These are phyloP conservation scores for Xanthoparmelia taractica DNA, from an alignment of 495 filamentous ascomycete genomes.

Conservation along the genomic window DNA sequence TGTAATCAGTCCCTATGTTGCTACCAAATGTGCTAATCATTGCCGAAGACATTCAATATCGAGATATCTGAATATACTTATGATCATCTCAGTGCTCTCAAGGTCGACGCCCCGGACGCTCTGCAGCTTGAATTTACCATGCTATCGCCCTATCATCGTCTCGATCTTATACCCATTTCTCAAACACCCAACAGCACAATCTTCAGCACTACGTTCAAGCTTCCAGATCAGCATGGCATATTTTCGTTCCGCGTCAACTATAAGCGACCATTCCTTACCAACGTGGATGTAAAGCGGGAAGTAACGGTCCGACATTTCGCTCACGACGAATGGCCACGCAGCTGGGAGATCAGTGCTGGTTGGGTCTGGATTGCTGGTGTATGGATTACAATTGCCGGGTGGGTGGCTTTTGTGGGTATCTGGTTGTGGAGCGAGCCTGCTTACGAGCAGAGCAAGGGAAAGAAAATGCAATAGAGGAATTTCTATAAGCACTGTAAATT, in stretches of 20 bases:
- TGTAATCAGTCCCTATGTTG: constrained; percentile 27
- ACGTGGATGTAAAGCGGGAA: constrained; percentile 87
- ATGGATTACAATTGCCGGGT: constrained; percentile 72
- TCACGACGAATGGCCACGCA: constrained; percentile 91
- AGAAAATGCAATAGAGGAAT: constrained; percentile 23
- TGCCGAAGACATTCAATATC: constrained; percentile 68
- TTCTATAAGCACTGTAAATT: constrained; percentile 89
- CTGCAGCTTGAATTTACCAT: constrained; percentile 96
- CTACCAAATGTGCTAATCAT: constrained; percentile 26
- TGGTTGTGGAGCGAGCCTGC: constrained; percentile 83
- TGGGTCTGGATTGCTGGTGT: constrained; percentile 96
- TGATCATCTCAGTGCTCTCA: constrained; percentile 66
- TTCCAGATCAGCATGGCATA: constrained; percentile 95
- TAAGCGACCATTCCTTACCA: constrained; percentile 84
- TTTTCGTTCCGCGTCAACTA: constrained; percentile 96
- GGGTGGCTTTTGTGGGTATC: constrained; percentile 72
- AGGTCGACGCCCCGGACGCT: constrained; percentile 55
- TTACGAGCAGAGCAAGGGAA: constrained; percentile 33
- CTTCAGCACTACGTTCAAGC: constrained; percentile 66
- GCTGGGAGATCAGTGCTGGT: constrained; percentile 79
- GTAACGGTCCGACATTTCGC: constrained; percentile 93
- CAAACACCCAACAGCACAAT: constrained; percentile 60
- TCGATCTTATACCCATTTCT: constrained; percentile 53
- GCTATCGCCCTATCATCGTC: constrained; percentile 97
- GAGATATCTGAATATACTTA: constrained; percentile 75